Evolutionary conservation across 2,329 filamentous ascomycete species (phyloP), one percentile per base, ranked within the genome.

Genomic region (Thelonectria olida): DNA sequence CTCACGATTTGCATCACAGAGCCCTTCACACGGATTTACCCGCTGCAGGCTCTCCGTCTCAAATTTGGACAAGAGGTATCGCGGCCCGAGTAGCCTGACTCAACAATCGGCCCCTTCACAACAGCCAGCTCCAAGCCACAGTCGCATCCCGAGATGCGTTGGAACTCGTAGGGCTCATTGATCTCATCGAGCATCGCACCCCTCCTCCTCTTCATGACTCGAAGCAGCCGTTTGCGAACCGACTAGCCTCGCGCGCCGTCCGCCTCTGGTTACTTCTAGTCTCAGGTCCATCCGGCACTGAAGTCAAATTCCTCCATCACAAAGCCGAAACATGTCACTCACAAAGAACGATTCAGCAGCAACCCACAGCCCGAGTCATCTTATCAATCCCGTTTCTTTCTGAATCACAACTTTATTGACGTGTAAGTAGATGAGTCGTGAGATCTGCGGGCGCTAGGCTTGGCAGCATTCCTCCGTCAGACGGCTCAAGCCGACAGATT

Each of bases 391-490:
- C 15, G 13, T 6, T 34, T 34, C 31, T 34, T 34, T 15, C 28
- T 31, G 28, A 34, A 13, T 27, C 5, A 27, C 6, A 27, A 15
- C 10, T 15, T 13, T 13, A 10, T 15, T 34, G 31, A 34, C 15
- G 31, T 6, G 31, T 49, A 54, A 39, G 39, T 22, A n/a, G 34
- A 4, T 23, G 64, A 60, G 58, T 67, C 54, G 54, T 48, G 58
- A 42, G 20, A 36, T 36, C 20, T 44, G 28, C 7, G 9, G 47
- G 51, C 62, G 59, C 65, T 67, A 67, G 55, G 48, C 31, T 36
- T 31, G 38, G 12, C 55, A 48, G 39, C 48, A 47, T 58, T 52
- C 48, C 55, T 53, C 44, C 47, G 28, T 15, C 19, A 34, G 55
- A 58, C 41, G 49, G 38, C 13, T 27, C 38, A 28, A 13, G 25